Evolutionary conservation across 2,329 filamentous ascomycete species (phyloP).

Genomic region (Ophiognomonia clavigignenti-juglandacearum): DNA sequence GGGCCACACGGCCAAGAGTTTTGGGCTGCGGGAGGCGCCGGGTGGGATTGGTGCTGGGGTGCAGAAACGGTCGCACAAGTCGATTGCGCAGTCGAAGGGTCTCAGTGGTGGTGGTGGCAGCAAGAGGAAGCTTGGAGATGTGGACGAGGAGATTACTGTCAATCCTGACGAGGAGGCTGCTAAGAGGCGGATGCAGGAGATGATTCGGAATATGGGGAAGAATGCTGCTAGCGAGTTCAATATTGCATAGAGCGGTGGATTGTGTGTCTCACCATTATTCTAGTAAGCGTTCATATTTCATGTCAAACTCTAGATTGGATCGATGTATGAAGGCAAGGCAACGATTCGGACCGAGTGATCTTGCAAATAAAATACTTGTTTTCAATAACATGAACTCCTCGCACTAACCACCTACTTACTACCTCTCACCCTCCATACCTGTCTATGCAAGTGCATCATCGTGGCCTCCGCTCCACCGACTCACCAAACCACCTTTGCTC

Average conservation of each 20-base stretch:
- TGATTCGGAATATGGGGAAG: conserved; percentile 43
- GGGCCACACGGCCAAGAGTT: conserved; percentile 91
- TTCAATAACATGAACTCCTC: no score
- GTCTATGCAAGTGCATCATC: no score
- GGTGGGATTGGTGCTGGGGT: conserved; percentile 67
- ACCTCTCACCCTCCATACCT: no score
- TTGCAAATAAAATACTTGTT: no score
- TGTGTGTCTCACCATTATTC: not conserved
- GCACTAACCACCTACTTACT: no score
- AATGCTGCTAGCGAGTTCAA: conserved; percentile 62
- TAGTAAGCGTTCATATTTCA: no score
- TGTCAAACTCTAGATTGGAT: no score
- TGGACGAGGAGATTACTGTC: conserved; percentile 32
- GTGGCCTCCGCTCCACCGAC: no score
- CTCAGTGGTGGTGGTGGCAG: conserved; percentile 8
- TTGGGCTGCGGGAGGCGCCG: conserved; percentile 82
- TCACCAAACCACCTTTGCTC: no score
- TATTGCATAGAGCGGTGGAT: conserved; percentile 35
- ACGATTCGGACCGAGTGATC: no score
- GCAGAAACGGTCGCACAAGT: conserved; percentile 38
- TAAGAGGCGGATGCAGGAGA: conserved; percentile 61
- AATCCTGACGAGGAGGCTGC: conserved; percentile 53
- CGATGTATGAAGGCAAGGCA: no score
- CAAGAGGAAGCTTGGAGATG: conserved; percentile 24
- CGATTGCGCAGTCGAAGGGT: conserved; percentile 29